Conservation (phyloP, 2,329 filamentous ascomycete genomes). For the Trichoderma cornu-damae region DNA sequence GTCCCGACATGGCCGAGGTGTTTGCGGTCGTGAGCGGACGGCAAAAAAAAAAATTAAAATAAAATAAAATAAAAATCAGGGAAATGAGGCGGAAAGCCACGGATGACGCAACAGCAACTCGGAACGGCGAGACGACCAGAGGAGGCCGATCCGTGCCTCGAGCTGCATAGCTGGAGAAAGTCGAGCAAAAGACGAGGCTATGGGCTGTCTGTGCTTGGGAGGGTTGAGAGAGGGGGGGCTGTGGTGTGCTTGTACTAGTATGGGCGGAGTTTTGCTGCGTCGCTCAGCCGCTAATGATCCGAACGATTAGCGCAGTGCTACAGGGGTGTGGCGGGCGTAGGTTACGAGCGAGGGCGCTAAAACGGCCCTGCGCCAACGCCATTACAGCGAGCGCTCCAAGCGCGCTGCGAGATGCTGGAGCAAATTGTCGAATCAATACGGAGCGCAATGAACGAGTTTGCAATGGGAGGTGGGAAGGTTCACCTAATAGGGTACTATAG, state of each 20-base stretch:
- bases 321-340: constrained; percentile 3
- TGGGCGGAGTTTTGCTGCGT: constrained; percentile 8
- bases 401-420: neutral
- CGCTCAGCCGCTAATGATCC: constrained; percentile 8
- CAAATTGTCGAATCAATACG: no score
- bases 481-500: no score
- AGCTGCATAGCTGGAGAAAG: constrained; percentile 26
- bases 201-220: neutral
- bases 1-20: constrained; percentile 62
- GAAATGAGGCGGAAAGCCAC: neutral
- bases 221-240: constrained; percentile 6
- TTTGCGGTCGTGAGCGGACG: neutral
- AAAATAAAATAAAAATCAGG: neutral
- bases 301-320: neutral
- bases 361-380: neutral
- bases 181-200: constrained; percentile 1
- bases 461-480: no score
- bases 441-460: no score
- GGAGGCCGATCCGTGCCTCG: constrained; percentile 33
- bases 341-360: neutral
- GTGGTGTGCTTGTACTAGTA: neutral
- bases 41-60: neutral
- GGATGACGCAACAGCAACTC: constrained; percentile 17
- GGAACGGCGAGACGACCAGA: constrained; percentile 30
- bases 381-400: constrained; percentile 7